Percentiles rank a stretch among this genome's conserved stretches.
Evolutionary conservation across 768 basidiomycete genomes (phyloP).

Genomic region (Gloeostereum incarnatum): DNA sequence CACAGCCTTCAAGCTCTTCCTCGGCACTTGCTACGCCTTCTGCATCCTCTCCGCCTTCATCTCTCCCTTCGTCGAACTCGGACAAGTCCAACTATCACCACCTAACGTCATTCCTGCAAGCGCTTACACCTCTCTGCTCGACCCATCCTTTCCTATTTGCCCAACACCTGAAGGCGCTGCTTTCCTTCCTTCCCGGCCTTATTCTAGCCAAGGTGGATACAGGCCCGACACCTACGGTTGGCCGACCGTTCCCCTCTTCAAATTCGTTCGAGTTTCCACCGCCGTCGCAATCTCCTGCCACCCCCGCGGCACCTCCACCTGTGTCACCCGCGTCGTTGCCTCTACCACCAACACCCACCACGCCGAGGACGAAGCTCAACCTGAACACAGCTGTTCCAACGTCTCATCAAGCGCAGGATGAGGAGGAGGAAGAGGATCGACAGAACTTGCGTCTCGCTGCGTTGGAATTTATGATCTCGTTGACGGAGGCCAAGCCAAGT

Average conservation of each 20-base stretch:
- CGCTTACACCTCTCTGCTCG: constrained; percentile 62
- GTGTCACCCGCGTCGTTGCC: too few relatives aligned
- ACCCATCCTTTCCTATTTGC: constrained; percentile 65
- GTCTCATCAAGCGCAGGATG: constrained; percentile 18
- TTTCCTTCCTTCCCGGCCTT: constrained; percentile 62
- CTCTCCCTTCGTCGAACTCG: constrained; percentile 8
- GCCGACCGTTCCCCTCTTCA: constrained; percentile 16
- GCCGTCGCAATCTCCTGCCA: too few relatives aligned
- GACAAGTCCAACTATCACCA: constrained; percentile 30
- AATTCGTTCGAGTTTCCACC: background rate
- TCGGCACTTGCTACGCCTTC: constrained; percentile 11
- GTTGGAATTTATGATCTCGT: constrained; percentile 73
- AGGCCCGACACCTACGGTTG: constrained; percentile 41
- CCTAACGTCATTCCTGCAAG: constrained; percentile 56
- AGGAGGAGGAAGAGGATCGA: constrained; percentile 53
- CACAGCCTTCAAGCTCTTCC: constrained; percentile 12
- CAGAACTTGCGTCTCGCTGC: constrained; percentile 64
- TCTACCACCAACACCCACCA: background rate
- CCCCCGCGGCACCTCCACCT: too few relatives aligned
- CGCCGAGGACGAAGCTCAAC: background rate
- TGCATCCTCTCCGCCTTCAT: constrained; percentile 17
- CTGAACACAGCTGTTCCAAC: background rate
- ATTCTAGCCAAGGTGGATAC: constrained; percentile 51
- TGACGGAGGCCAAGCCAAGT: constrained; percentile 65
- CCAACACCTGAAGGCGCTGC: constrained; percentile 57